A percentile compares a stretch with the other conserved stretches of the same genome.
Evolutionary conservation across 305 asterid species (phyloP).

Genomic region (Fraxinus albicans): DNA sequence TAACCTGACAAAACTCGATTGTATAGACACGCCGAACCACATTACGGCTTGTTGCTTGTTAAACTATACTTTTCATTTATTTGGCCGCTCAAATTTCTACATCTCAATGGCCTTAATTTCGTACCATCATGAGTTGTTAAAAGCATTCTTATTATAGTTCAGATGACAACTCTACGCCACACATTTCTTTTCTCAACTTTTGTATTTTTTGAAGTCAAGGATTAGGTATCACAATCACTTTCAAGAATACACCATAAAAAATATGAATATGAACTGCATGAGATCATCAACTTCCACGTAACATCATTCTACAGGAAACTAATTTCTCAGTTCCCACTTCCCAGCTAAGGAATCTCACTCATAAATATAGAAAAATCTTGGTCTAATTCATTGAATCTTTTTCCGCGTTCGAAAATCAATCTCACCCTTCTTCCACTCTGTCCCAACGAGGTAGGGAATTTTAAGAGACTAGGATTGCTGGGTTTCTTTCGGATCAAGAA

Average conservation of each 20-base stretch:
- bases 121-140: not conserved
- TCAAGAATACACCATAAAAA: not conserved
- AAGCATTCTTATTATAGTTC: not conserved
- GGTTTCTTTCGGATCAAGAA: conserved; percentile 24
- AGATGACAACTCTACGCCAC: not conserved
- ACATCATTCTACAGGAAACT: conserved; percentile 14
- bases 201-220: not conserved
- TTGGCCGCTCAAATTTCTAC: not conserved
- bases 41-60: not conserved
- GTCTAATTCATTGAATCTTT: not conserved
- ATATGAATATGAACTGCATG: conserved; percentile 7
- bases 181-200: not conserved
- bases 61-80: not conserved
- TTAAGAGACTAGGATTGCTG: not conserved
- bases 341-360: not conserved
- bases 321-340: not conserved
- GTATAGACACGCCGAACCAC: not conserved
- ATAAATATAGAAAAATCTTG: not conserved
- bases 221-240: conserved; percentile 10
- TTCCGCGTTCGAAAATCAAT: not conserved
- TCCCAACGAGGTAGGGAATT: not conserved
- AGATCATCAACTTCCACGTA: not conserved
- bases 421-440: not conserved
- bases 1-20: not conserved
- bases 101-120: not conserved